Base-by-base conservation (phyloP, 768 basidiomycete genomes). In the Mycena venus region DNA sequence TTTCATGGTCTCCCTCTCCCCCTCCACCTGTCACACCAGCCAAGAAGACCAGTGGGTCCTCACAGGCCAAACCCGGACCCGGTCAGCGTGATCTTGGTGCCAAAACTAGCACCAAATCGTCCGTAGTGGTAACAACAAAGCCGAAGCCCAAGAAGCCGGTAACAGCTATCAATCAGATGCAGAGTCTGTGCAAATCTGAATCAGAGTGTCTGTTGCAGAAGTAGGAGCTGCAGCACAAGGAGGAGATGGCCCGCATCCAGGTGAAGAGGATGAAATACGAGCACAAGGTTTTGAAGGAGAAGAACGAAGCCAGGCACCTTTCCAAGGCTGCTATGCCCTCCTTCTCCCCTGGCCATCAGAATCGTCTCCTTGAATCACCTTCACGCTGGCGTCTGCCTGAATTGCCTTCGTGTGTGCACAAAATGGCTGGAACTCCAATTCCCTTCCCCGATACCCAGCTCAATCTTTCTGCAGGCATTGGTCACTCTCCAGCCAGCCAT, bases 221-320 rank as follows among this genome's bases (percentile, higher is more conserved):
- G 56, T 19, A 55, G n/a, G 29, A 68, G 55, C 27, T 68, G 10
- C 66, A 68, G 66, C 66, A 68, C 38, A 59, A 4, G 29, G 66
- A 68, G 66, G 66, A 68, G 66, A 68, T 68, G 66, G 66, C 38
- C 15, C 55, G 55, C n/a, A 29, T 68, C 31, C 3, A 23, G 10
- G n/a, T 44, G 32, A 69, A 69, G 58, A 69, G n/a, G 68, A 32
- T 49, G 58, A 59, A 60, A 31, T 60, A 34, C 14, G 34, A 69
- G 40, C 42, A 60, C 31, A 69, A 69, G 68, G 1, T 69, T 21
- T 14, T 69, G 40, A 53, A 59, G 40, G 55, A 40, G 2, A 25
- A 68, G 40, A 68, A 68, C 56, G 66, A 68, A 31, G 25, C 55
- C 19, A 23, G 6, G 3, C 66, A 40, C 12, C 55, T 68, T 11